Base-by-base conservation (phyloP, 495 filamentous ascomycete genomes). In the Poronia punctata region DNA sequence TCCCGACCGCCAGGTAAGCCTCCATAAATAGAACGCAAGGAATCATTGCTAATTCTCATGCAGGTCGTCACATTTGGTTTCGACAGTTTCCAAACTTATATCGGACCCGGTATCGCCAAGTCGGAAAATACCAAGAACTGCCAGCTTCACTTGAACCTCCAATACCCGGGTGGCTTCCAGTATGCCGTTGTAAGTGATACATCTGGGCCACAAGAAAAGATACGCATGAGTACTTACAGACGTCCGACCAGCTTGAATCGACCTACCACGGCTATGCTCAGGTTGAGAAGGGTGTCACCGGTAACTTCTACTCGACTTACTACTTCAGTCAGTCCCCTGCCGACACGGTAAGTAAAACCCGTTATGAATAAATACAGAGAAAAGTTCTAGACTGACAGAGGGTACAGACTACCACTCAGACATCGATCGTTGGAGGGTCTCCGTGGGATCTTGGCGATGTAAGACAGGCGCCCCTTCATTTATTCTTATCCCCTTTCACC, bases 91-190 rank as follows among this genome's bases (percentile, higher is more conserved):
- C 72, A 75, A 56, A 71, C 69, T 46, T 76, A 72, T 57, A 75
- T 72, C 53, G 72, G 71, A 11, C 70, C 70, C 22, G 60, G 60
- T 44, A 65, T 56, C 38, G 40, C 12, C 49, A 43, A 40, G 4
- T 38, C 56, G 9, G 60, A 62, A 46, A 59, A 57, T 55, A 64
- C 61, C 63, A 78, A 78, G 72, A 74, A 75, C 66, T 79, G 75
- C 70, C 70, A 75, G 60, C 59, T 79, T 33, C 71, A 78, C 55
- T 40, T 79, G 52, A 67, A 61, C 55, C 65, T 79, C 41, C 66
- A 71, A 57, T 77, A 76, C 59, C 75, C 75, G 25, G 65, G 64
- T 30, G 75, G 75, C 36, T 79, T 76, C 70, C 71, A 76, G 55
- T 78, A 72, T 60, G 57, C 72, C 26, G 57, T 78, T 17, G 61